Evolutionary conservation across 2,329 filamentous ascomycete genomes (phyloP).

Genomic region (Tolypocladium nubicola): DNA sequence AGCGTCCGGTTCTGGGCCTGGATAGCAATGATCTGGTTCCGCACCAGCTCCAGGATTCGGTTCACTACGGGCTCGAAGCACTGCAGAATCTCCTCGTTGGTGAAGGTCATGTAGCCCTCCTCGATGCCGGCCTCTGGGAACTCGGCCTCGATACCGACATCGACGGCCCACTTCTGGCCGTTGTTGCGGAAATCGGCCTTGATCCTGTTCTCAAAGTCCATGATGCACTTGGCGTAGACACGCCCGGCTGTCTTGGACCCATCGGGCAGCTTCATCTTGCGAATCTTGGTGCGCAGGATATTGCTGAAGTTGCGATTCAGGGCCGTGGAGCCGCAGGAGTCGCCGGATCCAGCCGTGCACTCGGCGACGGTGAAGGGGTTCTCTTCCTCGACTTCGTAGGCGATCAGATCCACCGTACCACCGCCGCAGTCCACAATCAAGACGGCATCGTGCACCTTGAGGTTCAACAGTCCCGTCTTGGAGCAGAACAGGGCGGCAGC

Average conservation of each 20-base stretch:
- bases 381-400: slow-evolving; percentile 97
- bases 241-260: slow-evolving; percentile 95
- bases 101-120: slow-evolving; percentile 99
- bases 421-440: slow-evolving; percentile 97
- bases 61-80: slow-evolving; percentile 99
- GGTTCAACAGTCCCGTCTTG: slow-evolving; percentile 88
- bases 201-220: slow-evolving; percentile 99
- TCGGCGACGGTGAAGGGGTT: slow-evolving; percentile 94
- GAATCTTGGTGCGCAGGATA: slow-evolving; percentile 91
- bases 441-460: slow-evolving; percentile 98
- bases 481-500: slow-evolving; percentile 96
- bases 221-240: slow-evolving; percentile 98
- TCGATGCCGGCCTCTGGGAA: slow-evolving; percentile 97
- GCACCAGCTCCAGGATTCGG: slow-evolving; percentile 86
- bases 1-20: slow-evolving; percentile 90
- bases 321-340: slow-evolving; percentile 96
- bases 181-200: slow-evolving; percentile 99
- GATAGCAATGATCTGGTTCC: slow-evolving; percentile 98
- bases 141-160: slow-evolving; percentile 96
- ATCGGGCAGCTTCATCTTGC: slow-evolving; percentile 98
- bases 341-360: slow-evolving; percentile 92
- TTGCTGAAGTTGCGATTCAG: slow-evolving; percentile 98
- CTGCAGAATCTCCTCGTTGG: slow-evolving; percentile 96
- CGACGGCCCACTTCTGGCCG: slow-evolving; percentile 97
- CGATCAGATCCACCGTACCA: slow-evolving; percentile 97